A percentile compares a stretch with the other conserved stretches of the same genome.
Conservation (phyloP, 139 green algal species). For the Coelastrella sp. region DNA sequence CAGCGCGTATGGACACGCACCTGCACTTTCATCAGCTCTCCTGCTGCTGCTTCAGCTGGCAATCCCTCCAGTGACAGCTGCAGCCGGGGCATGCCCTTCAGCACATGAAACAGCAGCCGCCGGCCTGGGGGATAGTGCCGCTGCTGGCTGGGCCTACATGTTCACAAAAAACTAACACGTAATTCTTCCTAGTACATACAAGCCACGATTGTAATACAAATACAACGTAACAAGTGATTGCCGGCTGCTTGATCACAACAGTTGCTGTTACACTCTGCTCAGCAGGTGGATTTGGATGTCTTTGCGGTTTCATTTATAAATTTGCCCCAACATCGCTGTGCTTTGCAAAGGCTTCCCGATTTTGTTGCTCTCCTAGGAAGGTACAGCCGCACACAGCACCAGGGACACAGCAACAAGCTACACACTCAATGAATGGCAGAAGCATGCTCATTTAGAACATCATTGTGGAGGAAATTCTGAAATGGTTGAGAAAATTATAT, state of each 20-base stretch:
- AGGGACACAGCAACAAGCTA: background rate
- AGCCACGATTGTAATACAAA: too few relatives aligned
- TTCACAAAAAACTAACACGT: too few relatives aligned
- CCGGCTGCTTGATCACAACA: background rate
- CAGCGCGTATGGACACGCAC: background rate
- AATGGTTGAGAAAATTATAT: too few relatives aligned
- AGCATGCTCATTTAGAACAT: too few relatives aligned
- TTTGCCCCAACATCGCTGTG: too few relatives aligned
- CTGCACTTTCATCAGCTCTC: conserved; percentile 56
- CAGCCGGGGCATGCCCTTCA: conserved; percentile 73
- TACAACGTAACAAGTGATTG: background rate
- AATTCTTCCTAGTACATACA: too few relatives aligned
- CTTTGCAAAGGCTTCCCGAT: too few relatives aligned
- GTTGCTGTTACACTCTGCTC: background rate
- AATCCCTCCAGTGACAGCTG: conserved; percentile 56
- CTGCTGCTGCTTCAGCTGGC: conserved; percentile 53
- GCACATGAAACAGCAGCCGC: conserved; percentile 68
- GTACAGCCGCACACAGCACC: background rate
- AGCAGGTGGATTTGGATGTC: background rate
- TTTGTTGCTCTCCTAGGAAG: too few relatives aligned
- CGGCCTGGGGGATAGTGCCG: conserved; percentile 59
- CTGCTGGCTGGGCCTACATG: conserved; percentile 40
- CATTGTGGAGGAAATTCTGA: too few relatives aligned
- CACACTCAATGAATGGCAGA: too few relatives aligned
- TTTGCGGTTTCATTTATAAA: too few relatives aligned